Evolutionary conservation across 2,329 filamentous ascomycete species (phyloP), one percentile per base, ranked within the genome.

Genomic region (Colletotrichum aenigma): DNA sequence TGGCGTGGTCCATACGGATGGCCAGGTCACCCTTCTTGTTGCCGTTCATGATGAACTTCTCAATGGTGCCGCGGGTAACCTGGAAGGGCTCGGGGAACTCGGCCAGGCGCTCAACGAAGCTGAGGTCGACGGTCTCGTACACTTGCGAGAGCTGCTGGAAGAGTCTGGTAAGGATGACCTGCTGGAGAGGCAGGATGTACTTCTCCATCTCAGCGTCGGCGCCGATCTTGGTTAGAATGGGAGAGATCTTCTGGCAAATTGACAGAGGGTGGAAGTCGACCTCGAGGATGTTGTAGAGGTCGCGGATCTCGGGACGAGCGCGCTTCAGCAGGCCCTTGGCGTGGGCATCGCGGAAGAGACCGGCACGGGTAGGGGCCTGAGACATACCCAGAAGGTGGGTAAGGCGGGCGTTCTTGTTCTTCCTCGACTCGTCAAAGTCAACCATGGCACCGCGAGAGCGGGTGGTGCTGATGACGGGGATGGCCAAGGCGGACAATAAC

Each of bases 1-100:
- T 96, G 77, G 96, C 96, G 84, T 99, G 97, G 83, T 98, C 95
- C 86, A 98, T 95, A 77, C 97, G 96, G 81, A 99, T 97, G 70
- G 97, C 94, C 61, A 99, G 91, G 81, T 99, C 97, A 73, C 97
- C 97, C 92, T 99, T 99, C 93, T 99, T 99, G 91, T 98, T 98
- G 78, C 97, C 97, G 86, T 99, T 99, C 97, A 99, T 99, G 90
- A 99, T 98, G 90, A 99, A 99, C 89, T 98, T 99, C 90, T 99
- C 97, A 79, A 99, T 97, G 77, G 95, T 98, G 79, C 94, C 93
- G 70, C 94, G 93, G 78, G 92, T 94, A 79, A 98, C 96, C 87
- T 98, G 94, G 91, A 97, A 98, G 56, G 97, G 95, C 84, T 98
- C 96, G 12, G 97, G 97, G 90, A 99, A 99, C 83, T 97, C 92